phyloP scores from a whole-genome alignment of 2,329 filamentous ascomycete species.

The Fusarium sp. region DNA sequence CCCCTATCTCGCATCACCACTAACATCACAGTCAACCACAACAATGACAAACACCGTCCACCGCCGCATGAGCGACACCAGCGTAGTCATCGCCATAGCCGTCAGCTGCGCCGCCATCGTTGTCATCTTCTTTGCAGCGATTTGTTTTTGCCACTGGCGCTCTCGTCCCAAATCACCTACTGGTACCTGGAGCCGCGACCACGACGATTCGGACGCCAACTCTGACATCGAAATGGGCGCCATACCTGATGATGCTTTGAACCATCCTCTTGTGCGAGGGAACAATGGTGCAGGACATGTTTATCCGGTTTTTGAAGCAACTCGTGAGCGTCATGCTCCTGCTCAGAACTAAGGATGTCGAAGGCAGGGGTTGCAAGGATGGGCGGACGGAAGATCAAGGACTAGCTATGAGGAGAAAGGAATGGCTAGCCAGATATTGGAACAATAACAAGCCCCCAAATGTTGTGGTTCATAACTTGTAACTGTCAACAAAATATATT shows the following conservation, averaged over 20 bases:
- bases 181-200: not conserved
- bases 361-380: too few species aligned
- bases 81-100: not conserved
- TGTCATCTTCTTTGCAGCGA: not conserved
- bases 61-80: not conserved
- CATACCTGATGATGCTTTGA: not conserved
- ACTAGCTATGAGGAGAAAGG: not conserved
- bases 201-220: not conserved
- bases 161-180: not conserved
- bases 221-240: not conserved
- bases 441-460: not conserved
- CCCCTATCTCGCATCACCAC: not conserved
- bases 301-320: not conserved
- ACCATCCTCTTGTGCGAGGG: not conserved
- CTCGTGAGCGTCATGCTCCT: not conserved
- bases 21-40: constrained; percentile 1
- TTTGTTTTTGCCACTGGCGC: not conserved
- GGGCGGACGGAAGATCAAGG: too few species aligned
- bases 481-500: constrained; percentile 6
- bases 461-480: not conserved
- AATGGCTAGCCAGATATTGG: too few species aligned
- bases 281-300: not conserved
- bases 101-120: not conserved
- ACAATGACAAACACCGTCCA: not conserved
- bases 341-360: not conserved